Evolutionary conservation across 2,329 filamentous ascomycete genomes (phyloP), one percentile per base, ranked within the genome.

Genomic region (Harringtonia lauricola): DNA sequence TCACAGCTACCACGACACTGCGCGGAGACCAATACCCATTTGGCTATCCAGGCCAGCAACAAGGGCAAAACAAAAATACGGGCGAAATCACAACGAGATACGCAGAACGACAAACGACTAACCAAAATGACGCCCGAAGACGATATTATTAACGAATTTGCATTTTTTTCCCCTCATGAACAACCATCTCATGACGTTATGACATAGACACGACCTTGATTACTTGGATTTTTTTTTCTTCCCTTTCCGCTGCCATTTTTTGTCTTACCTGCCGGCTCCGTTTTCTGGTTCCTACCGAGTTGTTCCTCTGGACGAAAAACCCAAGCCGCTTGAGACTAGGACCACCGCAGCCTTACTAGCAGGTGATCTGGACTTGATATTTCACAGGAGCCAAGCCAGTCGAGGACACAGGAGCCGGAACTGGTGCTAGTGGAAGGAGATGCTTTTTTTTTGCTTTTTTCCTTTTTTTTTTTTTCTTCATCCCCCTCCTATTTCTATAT

Each of bases 1-100:
- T 61, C 59, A 56, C 60, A 59, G 60, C 60, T 37, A 45, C 43
- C 36, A 44, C 49, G 46, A 52, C 24, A 46, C 47, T 22, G 17
- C 41, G 36, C 15, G 50, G 47, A 43, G 44, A 48, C 48, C 45
- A 42, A 56, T 57, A 57, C 52, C 54, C 47, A 31, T 49, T n/a
- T 48, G 47, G 46, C 45, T 30, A 46, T 42, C 40, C 41, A 37
- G 26, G 39, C 21, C 29, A 38, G 22, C 28, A 28, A 21, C 15
- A 19, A 4, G 19, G 36, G 21, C 36, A 42, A 26, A 36, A n/a
- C n/a, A n/a, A n/a, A n/a, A n/a, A n/a, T n/a, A n/a, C 21, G 22
- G 40, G 31, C 8, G 17, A 9, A 22, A n/a, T 13, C 6, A 42
- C 35, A 26, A 39, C n/a, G 48, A 42, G 13, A 29, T n/a, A 39